Conservation (phyloP, 768 basidiomycete species). For the Psilocybe tampanensis region DNA sequence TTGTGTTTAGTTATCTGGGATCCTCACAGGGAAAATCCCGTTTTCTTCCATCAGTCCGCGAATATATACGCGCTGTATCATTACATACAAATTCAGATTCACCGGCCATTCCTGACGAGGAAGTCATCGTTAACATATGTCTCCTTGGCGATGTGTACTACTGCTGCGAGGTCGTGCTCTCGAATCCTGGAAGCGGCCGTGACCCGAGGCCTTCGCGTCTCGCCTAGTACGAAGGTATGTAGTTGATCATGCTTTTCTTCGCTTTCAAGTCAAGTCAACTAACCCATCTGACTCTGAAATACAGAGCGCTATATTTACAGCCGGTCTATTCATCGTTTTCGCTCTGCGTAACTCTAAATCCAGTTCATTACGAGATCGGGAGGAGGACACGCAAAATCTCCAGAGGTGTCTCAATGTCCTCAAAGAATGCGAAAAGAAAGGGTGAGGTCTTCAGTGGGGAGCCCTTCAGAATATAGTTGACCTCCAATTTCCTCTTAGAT, state of each 20-base stretch:
- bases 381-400: slow-evolving; percentile 51
- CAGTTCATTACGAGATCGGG: slow-evolving; percentile 41
- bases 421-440: slow-evolving; percentile 33
- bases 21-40: slow-evolving; percentile 23
- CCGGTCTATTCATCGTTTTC: slow-evolving; percentile 55
- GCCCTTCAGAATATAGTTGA: no score
- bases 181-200: slow-evolving; percentile 64
- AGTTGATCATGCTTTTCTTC: no score
- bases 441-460: slow-evolving; percentile 21
- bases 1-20: slow-evolving; percentile 20
- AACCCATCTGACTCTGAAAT: no score
- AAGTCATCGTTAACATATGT: slow-evolving; percentile 46
- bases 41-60: slow-evolving; percentile 55
- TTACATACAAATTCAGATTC: slow-evolving; percentile 63
- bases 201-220: slow-evolving; percentile 30
- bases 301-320: slow-evolving; percentile 36
- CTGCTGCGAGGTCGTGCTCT: slow-evolving; percentile 72
- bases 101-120: slow-evolving; percentile 66
- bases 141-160: slow-evolving; percentile 67
- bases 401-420: slow-evolving; percentile 54
- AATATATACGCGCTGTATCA: slow-evolving; percentile 43
- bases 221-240: slow-evolving; percentile 35
- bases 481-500: no score
- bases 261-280: no score
- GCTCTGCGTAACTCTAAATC: slow-evolving; percentile 63